Evolutionary conservation across 2,329 filamentous ascomycete species (phyloP).

Genomic region (Oidium heveae): DNA sequence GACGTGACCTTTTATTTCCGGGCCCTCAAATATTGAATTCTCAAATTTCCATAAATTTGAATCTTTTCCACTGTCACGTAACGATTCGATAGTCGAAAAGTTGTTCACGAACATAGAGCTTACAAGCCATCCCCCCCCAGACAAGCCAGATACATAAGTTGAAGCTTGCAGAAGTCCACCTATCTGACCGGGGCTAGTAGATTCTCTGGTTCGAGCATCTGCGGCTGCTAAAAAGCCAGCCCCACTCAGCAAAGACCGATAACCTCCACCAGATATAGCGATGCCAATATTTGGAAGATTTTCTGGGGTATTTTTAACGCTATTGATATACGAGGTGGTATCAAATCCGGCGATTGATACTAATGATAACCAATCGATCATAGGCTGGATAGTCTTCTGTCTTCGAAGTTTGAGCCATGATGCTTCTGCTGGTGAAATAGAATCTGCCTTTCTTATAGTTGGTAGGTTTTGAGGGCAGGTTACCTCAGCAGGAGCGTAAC

Average conservation of each 20-base stretch:
- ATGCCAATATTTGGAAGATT: constrained; percentile 45
- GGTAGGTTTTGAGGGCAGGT: constrained; percentile 47
- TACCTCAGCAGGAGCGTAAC: constrained; percentile 45
- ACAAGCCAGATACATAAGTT: constrained; percentile 60
- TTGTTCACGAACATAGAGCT: constrained; percentile 60
- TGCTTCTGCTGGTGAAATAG: constrained; percentile 42
- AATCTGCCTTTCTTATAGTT: constrained; percentile 34
- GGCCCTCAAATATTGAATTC: constrained; percentile 35
- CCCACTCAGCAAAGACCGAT: constrained; percentile 64
- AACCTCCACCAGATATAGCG: constrained; percentile 63
- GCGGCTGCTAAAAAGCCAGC: constrained; percentile 59
- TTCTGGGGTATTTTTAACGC: constrained; percentile 26
- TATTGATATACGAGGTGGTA: constrained; percentile 44
- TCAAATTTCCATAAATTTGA: constrained; percentile 33
- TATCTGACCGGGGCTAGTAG: constrained; percentile 38
- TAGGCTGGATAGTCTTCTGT: constrained; percentile 46
- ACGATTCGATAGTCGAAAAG: constrained; percentile 39
- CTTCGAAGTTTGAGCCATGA: constrained; percentile 50
- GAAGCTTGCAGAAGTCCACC: constrained; percentile 59
- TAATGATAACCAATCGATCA: constrained; percentile 46
- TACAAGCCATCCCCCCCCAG: constrained; percentile 64
- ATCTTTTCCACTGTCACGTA: constrained; percentile 22
- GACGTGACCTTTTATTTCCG: constrained; percentile 22
- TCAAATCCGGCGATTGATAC: constrained; percentile 59
- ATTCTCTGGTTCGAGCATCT: constrained; percentile 41